phyloP scores from a whole-genome alignment of 2,329 filamentous ascomycete species.

The Fusarium tjaetaba region DNA sequence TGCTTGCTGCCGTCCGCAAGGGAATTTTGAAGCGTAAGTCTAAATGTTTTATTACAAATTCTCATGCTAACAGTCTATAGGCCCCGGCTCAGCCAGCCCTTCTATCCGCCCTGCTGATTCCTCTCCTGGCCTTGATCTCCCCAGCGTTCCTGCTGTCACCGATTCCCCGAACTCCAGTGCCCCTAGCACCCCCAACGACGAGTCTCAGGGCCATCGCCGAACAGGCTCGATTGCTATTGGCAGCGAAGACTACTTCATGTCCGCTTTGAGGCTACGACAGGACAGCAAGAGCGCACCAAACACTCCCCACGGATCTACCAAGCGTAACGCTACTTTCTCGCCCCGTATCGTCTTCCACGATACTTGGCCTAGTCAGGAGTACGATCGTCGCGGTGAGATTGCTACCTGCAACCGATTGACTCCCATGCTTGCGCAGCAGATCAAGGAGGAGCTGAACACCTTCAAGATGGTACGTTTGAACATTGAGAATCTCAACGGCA shows the following conservation, averaged over 20 bases:
- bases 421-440: constrained; percentile 96
- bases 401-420: constrained; percentile 98
- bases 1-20: constrained; percentile 91
- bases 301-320: constrained; percentile 75
- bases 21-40: constrained; percentile 89
- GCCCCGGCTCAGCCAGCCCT: constrained; percentile 73
- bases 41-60: neutral
- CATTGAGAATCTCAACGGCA: neutral
- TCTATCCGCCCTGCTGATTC: constrained; percentile 71
- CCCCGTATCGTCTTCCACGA: constrained; percentile 95
- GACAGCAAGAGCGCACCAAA: constrained; percentile 83
- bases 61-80: constrained; percentile 31
- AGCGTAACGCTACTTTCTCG: constrained; percentile 80
- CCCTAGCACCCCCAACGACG: constrained; percentile 87
- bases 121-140: constrained; percentile 64
- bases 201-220: constrained; percentile 72
- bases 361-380: constrained; percentile 95
- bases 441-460: constrained; percentile 98
- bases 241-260: constrained; percentile 90
- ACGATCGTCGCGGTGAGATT: constrained; percentile 94
- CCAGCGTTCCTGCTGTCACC: constrained; percentile 69
- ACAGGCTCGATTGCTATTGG: constrained; percentile 77
- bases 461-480: constrained; percentile 82
- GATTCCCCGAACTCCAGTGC: constrained; percentile 88
- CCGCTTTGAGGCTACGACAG: constrained; percentile 75